Evolutionary conservation across 805 yeast genomes (phyloP), one percentile per base, ranked within the genome.

Genomic region (Lachancea thermotolerans): DNA sequence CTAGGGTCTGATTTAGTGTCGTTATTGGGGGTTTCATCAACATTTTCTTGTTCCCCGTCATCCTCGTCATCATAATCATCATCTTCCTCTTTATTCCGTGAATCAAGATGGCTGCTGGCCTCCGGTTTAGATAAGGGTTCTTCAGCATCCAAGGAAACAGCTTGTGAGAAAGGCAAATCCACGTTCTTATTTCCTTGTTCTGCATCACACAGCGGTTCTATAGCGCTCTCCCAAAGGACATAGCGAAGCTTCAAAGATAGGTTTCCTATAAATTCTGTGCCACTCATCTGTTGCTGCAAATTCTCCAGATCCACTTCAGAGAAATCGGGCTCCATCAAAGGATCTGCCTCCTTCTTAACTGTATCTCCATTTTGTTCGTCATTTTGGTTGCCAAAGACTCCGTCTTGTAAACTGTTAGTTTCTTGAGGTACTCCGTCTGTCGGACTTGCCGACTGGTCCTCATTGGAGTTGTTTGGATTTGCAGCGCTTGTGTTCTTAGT

Each of bases 201-300:
- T 5, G 7, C 8, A 16, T 52, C 50, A 34, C 49, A 62, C 18
- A 58, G 48, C 8, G 53, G 44, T 42, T 56, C 62, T 30, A 57
- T 49, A 7, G 59, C 89, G 57, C 77, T 79, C 54, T 84, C 90
- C 78, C 86, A 85, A 18, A 85, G 65, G 10, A 83, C 71, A 52
- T 82, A 83, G 50, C 91, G 68, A 17, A 83, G 64, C 49, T 78
- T 83, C 39, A 83, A 66, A 5, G 88, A 82, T 35, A 84, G 50
- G 62, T 79, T 66, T 59, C 82, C 70, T 1, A 77, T 66, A 8
- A 77, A 70, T 11, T 68, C 70, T 9, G 62, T 51, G 1, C 79
- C 79, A 28, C 67, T 75, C 59, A 65, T 74, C 47, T 41, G 68
- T 46, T 52, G 69, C 56, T 50, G 69, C 67, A 56, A 58, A 32